Evolutionary conservation across 345 rosid species (phyloP).

Genomic region (Melastoma malabathricum): DNA sequence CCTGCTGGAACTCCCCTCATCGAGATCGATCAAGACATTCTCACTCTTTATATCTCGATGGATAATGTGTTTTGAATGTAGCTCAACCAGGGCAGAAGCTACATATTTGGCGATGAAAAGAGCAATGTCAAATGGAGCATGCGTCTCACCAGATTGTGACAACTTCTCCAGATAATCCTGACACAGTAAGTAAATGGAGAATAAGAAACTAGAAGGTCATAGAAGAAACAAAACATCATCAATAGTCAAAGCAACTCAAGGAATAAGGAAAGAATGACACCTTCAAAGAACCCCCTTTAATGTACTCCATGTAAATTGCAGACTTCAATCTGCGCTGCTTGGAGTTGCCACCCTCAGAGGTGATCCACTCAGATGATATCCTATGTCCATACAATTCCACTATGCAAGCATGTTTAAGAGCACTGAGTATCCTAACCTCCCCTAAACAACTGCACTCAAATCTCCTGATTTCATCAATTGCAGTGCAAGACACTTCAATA

Average conservation of each 20-base stretch:
- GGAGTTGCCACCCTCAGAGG: constrained; percentile 41
- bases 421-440: constrained; percentile 75
- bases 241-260: not conserved
- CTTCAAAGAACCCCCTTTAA: constrained; percentile 80
- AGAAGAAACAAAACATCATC: not conserved
- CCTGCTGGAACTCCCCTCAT: constrained; percentile 36
- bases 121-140: constrained; percentile 46
- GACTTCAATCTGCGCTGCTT: constrained; percentile 44
- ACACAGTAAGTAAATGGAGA: constrained; percentile 3
- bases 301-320: constrained; percentile 70
- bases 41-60: constrained; percentile 97
- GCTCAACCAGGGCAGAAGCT: constrained; percentile 63
- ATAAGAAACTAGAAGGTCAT: not conserved
- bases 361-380: constrained; percentile 59
- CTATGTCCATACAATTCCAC: constrained; percentile 84
- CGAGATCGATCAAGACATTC: constrained; percentile 75
- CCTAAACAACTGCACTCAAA: constrained; percentile 80
- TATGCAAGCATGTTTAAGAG: constrained; percentile 67
- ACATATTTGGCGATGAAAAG: constrained; percentile 63
- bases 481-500: constrained; percentile 39
- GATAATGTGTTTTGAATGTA: constrained; percentile 76
- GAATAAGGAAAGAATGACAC: constrained; percentile 17
- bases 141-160: constrained; percentile 51
- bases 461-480: constrained; percentile 45
- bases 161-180: constrained; percentile 65